Evolutionary conservation across 805 yeast genomes (phyloP), one percentile per base, ranked within the genome.

Genomic region (Kazachstania bromeliacearum): DNA sequence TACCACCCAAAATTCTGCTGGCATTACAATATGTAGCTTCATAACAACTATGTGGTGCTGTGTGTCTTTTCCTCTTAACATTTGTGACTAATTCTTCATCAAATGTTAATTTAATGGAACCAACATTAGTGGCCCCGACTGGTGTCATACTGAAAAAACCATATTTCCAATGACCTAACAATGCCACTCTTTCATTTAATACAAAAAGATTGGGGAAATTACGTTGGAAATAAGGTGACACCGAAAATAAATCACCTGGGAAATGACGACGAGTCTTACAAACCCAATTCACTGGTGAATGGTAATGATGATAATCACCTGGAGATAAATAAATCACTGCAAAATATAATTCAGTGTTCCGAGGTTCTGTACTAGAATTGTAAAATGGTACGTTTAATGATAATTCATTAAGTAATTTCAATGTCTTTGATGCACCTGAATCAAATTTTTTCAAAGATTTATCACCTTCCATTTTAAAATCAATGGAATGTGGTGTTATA

Each of bases 61-160:
- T 66, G 50, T 64, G 67, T 53, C 41, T 42, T 28, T 44, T 40
- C 34, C 51, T 77, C 31, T 71, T 68, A 22, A 76, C 78, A 58
- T 92, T 92, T 10, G 99, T 92, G 26, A 79, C 72, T 52, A 92
- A 71, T 51, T 84, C 88, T 62, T 80, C 79, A 61, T 92, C 99
- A 52, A 92, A 92, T 55, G 88, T 85, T 46, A 92, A 71, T 40
- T 81, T 78, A 46, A 92, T 92, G 50, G 94, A 81, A 5, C 99
- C 99, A 21, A 92, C 99, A 62, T 92, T 92, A 2, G 98, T 92
- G 17, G 99, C 99, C 10, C 99, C 99, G 9, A 92, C 98, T 0
- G 99, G 96, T 1, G 95, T 89, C 99, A 92, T 92, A 45, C 94
- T 80, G 64, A 92, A 92, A 51, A 92, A 92, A 0, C 99, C 99